These are phyloP conservation scores for Erythrobasidium yunnanense DNA, from an alignment of 768 basidiomycete genomes.

Conservation along the genomic window DNA sequence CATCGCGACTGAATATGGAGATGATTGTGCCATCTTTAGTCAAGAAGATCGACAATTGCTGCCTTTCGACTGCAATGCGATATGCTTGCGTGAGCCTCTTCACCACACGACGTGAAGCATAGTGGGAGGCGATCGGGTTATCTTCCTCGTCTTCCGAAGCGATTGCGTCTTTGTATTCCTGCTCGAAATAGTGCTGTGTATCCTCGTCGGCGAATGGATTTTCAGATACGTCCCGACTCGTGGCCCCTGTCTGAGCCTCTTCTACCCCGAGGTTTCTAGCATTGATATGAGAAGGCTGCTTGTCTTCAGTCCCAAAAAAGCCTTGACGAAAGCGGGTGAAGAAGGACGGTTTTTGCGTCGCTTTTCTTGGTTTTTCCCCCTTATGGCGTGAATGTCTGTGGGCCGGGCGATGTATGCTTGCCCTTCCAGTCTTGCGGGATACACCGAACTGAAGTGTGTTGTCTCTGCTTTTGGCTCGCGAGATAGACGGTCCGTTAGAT, in stretches of 20 bases:
- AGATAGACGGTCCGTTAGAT: neutral
- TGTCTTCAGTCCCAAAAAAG: no score
- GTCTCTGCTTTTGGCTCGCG: neutral
- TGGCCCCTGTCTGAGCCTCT: no score
- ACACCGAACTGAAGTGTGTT: neutral
- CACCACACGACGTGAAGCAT: neutral
- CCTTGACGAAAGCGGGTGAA: no score
- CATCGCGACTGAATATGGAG: neutral
- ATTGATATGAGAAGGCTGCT: no score
- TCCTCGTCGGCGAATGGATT: no score
- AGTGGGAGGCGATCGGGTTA: neutral
- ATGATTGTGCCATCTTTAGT: conserved; percentile 7
- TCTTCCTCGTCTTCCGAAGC: neutral
- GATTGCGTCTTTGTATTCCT: neutral
- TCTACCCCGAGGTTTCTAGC: no score
- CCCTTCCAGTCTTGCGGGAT: neutral
- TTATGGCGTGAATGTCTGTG: neutral
- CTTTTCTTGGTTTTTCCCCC: no score
- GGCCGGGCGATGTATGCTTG: neutral
- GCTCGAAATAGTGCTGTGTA: no score
- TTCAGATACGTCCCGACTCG: no score
- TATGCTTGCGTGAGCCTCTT: neutral
- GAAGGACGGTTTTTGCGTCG: no score
- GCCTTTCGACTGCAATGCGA: neutral
- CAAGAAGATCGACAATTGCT: neutral